phyloP scores from a whole-genome alignment of 2,329 filamentous ascomycete species.

The Cordyceps farinosa region DNA sequence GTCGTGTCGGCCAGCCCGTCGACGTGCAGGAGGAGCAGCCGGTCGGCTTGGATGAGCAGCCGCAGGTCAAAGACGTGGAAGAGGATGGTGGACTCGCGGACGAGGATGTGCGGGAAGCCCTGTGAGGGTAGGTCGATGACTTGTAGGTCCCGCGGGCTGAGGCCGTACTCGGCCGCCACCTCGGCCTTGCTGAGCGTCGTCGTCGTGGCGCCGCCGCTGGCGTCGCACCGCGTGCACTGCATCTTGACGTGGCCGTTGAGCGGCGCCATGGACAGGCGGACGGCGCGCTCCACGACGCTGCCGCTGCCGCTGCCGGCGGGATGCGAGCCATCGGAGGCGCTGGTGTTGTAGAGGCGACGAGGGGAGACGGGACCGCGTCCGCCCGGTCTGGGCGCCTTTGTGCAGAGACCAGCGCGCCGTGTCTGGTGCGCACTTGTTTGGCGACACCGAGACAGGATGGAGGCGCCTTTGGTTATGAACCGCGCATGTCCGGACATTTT shows the following conservation, averaged over 20 bases:
- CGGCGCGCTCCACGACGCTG: background rate
- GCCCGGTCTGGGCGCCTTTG: background rate
- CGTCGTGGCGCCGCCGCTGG: background rate
- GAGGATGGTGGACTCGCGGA: constrained; percentile 31
- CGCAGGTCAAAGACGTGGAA: constrained; percentile 35
- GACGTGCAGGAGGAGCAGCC: constrained; percentile 29
- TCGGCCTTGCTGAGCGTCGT: constrained; percentile 19
- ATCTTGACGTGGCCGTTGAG: constrained; percentile 14
- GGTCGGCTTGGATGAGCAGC: constrained; percentile 32
- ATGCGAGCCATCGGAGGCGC: background rate
- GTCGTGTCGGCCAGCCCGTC: constrained; percentile 16
- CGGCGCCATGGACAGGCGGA: constrained; percentile 6
- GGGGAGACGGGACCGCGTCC: background rate
- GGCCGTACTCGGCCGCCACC: constrained; percentile 17
- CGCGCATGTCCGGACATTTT: background rate
- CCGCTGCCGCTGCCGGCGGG: background rate
- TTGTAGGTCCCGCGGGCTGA: constrained; percentile 30
- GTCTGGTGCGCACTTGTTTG: background rate
- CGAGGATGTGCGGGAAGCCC: constrained; percentile 32
- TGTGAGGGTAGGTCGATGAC: constrained; percentile 32
- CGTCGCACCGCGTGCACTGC: constrained; percentile 14
- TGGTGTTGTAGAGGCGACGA: background rate
- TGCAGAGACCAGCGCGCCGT: background rate
- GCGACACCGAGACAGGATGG: background rate
- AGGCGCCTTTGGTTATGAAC: background rate